A percentile compares a stretch with the other conserved stretches of the same genome.
These are phyloP conservation scores for Tuber brumale DNA, from an alignment of 495 filamentous ascomycete genomes.

Conservation along the genomic window DNA sequence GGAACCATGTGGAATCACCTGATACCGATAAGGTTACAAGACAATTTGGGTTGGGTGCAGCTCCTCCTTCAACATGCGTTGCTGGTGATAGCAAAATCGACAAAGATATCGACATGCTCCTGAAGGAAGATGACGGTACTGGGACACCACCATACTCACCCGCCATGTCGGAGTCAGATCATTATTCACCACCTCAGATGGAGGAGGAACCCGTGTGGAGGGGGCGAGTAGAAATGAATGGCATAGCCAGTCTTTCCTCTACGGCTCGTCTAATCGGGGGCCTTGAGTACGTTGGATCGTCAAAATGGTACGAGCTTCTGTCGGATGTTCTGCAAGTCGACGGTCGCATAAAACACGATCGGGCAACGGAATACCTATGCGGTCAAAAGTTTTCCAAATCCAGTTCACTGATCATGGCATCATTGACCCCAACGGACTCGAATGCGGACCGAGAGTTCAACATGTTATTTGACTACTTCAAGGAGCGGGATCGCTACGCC, in stretches of 20 bases:
- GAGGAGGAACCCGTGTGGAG: constrained; percentile 54
- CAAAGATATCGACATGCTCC: constrained; percentile 80
- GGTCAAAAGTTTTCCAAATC: constrained; percentile 46
- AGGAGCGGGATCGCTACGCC: constrained; percentile 50
- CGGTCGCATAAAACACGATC: constrained; percentile 71
- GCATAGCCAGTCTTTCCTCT: constrained; percentile 64
- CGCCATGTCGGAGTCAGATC: constrained; percentile 54
- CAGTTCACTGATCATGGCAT: constrained; percentile 46
- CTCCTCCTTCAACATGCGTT: constrained; percentile 48
- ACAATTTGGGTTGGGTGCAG: constrained; percentile 39
- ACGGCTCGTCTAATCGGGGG: constrained; percentile 80
- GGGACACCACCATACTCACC: constrained; percentile 85
- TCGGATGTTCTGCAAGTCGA: constrained; percentile 64
- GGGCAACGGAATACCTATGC: constrained; percentile 83
- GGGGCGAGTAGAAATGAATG: constrained; percentile 69
- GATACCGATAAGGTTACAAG: constrained; percentile 42
- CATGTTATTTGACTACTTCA: constrained; percentile 81
- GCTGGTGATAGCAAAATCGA: constrained; percentile 53
- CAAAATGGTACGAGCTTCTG: constrained; percentile 65
- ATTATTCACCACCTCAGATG: constrained; percentile 47
- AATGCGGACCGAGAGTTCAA: constrained; percentile 53
- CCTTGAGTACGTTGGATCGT: constrained; percentile 58
- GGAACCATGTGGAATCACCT: constrained; percentile 51
- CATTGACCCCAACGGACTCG: constrained; percentile 49
- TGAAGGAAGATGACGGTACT: constrained; percentile 69